phyloP scores from a whole-genome alignment of 495 filamentous ascomycete species.

The Neurospora sp. region DNA sequence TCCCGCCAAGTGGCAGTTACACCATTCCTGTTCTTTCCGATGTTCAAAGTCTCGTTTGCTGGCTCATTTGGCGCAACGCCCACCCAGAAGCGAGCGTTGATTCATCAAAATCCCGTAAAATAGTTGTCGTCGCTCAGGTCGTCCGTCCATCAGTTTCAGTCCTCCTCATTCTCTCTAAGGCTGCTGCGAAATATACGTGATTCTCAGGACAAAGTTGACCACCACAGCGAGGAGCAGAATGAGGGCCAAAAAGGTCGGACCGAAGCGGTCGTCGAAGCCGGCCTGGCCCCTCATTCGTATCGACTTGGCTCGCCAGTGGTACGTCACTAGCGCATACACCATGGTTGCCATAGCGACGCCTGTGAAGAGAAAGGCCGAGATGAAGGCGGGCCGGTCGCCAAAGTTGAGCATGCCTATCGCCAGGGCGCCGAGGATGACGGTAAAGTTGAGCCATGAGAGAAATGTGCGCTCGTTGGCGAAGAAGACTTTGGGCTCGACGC shows the following conservation, averaged over 20 bases:
- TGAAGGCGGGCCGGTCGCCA: slow-evolving; percentile 83
- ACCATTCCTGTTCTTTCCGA: not conserved
- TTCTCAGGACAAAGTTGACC: slow-evolving; percentile 86
- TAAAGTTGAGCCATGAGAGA: slow-evolving; percentile 98
- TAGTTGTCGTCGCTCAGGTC: not conserved
- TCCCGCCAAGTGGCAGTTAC: not conserved
- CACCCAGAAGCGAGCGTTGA: not conserved
- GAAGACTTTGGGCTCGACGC: slow-evolving; percentile 99
- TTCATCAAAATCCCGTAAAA: not conserved
- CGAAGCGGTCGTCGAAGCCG: slow-evolving; percentile 91
- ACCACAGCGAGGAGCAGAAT: slow-evolving; percentile 76
- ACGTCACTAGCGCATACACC: slow-evolving; percentile 90
- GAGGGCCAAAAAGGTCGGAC: slow-evolving; percentile 80
- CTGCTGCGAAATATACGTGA: slow-evolving; percentile 42
- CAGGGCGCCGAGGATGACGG: slow-evolving; percentile 90
- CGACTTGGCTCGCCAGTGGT: slow-evolving; percentile 92
- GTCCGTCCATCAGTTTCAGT: not conserved
- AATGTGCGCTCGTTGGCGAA: slow-evolving; percentile 99
- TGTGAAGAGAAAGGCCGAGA: slow-evolving; percentile 87
- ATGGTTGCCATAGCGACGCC: slow-evolving; percentile 89
- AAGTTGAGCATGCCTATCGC: slow-evolving; percentile 97
- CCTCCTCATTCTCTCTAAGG: slow-evolving; percentile 13
- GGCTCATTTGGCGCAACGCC: not conserved
- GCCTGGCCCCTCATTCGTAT: slow-evolving; percentile 86
- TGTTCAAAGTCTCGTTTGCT: not conserved